Base-by-base conservation (phyloP, 306 rosid species). In the barrel medic (Medicago truncatula) region DNA sequence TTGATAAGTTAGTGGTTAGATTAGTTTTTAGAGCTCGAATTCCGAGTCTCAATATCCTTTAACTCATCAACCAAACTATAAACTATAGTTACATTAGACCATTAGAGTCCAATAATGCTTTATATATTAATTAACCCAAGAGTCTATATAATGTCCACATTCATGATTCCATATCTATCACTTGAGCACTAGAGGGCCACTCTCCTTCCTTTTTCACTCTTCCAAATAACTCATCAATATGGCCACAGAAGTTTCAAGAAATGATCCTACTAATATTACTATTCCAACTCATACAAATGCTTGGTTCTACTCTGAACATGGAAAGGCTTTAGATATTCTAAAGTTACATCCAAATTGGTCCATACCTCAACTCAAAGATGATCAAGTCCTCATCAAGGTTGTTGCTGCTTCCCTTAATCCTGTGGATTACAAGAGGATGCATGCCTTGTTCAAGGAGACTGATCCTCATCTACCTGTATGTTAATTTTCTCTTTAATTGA, bases 351-450 rank as follows among this genome's bases (percentile, higher is more conserved):
- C 76, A 0, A 86, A 70, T 76, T 76, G 83, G 44, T 36, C 84
- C 1, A 76, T 88, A 56, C 90, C 96, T 3, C 57, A 81, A 58
- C 69, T 88, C 11, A 80, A 62, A 49, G 87, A 88, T 13, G 80
- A 92, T 14, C 91, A 92, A 64, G 83, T 86, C 0, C 88, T 92
- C 21, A 71, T 92, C 71, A 89, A 88, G 76, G 89, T 92, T 14
- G 83, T 81, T 23, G 97, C 97, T 50, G 92, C 88, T 8, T 31
- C 95, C 16, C 75, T 92, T 49, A 92, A 92, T 75, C 97, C 93
- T 0, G 61, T 92, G 21, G 97, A 92, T 83, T 86, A 47, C 82
- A 85, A 85, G 77, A 85, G 95, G 77, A 66, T 66, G 71, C 53
- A 66, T 5, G 71, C 36, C 4, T 7, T 66, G 71, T 68, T 84